These are phyloP conservation scores for Paramyrothecium sp. DNA, from an alignment of 2,329 filamentous ascomycete genomes.

Conservation along the genomic window DNA sequence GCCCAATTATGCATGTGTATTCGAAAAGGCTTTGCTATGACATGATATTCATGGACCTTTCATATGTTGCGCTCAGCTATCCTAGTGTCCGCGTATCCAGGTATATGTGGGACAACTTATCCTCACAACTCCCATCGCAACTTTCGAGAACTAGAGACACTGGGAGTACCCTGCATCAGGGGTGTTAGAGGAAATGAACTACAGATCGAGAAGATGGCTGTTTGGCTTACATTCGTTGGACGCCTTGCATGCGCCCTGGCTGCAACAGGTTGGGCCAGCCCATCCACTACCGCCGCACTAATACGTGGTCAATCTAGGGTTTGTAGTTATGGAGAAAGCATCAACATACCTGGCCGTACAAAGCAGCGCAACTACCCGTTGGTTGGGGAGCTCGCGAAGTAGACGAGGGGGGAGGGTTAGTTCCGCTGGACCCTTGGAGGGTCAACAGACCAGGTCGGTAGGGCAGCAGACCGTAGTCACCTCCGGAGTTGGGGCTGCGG, in stretches of 20 bases:
- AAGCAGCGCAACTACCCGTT: background rate
- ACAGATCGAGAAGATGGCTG: background rate
- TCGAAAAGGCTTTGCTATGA: too few species aligned
- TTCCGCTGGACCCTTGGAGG: background rate
- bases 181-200: background rate
- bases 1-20: too few species aligned
- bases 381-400: background rate
- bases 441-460: conserved; percentile 1
- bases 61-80: background rate
- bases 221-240: background rate
- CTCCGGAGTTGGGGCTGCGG: conserved; percentile 29
- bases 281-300: background rate
- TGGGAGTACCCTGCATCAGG: background rate
- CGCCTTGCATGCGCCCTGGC: background rate
- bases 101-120: too few species aligned
- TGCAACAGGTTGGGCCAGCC: background rate
- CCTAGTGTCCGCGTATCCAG: too few species aligned
- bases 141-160: background rate
- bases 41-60: too few species aligned
- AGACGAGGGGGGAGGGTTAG: background rate
- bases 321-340: background rate
- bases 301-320: background rate
- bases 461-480: conserved; percentile 37
- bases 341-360: background rate
- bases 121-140: too few species aligned